Conservation (phyloP, 257 asterid genomes). For the Gynochthodes officinalis region DNA sequence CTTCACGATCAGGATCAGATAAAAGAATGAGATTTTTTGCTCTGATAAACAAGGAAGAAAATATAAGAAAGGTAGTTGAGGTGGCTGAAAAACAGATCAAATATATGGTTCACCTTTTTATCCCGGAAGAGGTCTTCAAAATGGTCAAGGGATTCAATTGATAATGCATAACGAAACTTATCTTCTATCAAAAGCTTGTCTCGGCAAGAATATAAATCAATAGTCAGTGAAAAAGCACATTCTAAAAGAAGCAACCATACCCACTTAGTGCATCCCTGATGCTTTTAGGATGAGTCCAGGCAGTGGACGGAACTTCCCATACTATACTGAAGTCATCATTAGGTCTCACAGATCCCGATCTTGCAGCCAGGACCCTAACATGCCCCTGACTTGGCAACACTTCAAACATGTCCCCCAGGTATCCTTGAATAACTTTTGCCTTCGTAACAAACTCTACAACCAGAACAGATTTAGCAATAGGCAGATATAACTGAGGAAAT, state of each 20-base stretch:
- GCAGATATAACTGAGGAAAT: constrained; percentile 74
- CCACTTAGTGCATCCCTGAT: constrained; percentile 85
- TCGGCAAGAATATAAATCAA: neutral
- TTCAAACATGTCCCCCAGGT: constrained; percentile 93
- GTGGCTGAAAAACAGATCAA: neutral
- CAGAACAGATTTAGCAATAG: constrained; percentile 61
- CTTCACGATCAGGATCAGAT: constrained; percentile 97
- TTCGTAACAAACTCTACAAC: constrained; percentile 87
- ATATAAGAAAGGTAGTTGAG: constrained; percentile 24
- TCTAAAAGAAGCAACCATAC: constrained; percentile 43
- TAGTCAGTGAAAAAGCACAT: neutral
- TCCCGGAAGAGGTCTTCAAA: neutral
- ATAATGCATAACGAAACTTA: constrained; percentile 2
- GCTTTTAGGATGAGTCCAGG: constrained; percentile 95
- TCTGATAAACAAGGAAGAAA: constrained; percentile 47
- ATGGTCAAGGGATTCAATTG: constrained; percentile 1
- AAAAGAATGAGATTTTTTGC: constrained; percentile 90
- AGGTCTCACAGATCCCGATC: constrained; percentile 97
- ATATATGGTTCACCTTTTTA: neutral
- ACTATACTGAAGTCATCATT: constrained; percentile 96
- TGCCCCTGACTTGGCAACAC: constrained; percentile 93
- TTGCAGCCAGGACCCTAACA: constrained; percentile 93
- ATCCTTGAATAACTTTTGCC: constrained; percentile 91
- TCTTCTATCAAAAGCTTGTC: neutral
- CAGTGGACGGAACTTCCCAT: constrained; percentile 95